Base-by-base conservation (phyloP, 345 rosid genomes). In the Trapa incisa region DNA sequence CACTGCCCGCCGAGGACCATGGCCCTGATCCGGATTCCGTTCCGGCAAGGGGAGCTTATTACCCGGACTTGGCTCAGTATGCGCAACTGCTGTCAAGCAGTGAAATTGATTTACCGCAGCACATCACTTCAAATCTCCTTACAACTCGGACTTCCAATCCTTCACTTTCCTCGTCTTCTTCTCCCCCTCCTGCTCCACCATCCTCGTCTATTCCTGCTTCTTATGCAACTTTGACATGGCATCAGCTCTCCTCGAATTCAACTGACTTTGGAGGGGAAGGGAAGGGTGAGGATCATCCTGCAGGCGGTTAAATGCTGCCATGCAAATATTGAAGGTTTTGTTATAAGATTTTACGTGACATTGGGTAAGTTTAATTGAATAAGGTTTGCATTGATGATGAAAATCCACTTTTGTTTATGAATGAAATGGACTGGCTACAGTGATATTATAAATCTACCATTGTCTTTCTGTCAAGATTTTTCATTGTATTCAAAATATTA, bases 1-100 rank as follows among this genome's bases (percentile, higher is more conserved):
- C 5, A 54, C 29, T 12, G 5, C 29, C 60, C 32, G 35, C 5
- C n/a, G 60, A 22, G 29, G 17, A 11, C 48, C 13, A 6, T 9
- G 17, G 9, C 29, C 35, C 60, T 22, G 29, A 22, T n/a, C 60
- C 33, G 35, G 33, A 17, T 54, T n/a, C 60, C 6, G 8, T 22
- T n/a, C 60, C 35, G 8, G 5, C 60, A 3, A 6, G 10, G 60
- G 60, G 29, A 22, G 60, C 32, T 54, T 9, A 54, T 6, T 87
- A 81, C 70, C 97, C 89, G 3, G 81, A 90, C 77, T 77, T 86
- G 69, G 66, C 75, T 64, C 87, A 87, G 61, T 90, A 90, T 50
- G 97, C 92, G 29, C 89, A 85, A 33, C 76, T 90, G 54, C 85
- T 90, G 32, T 82, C 95, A 1, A 81, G 92, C 65, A 77, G 75